These are phyloP conservation scores for Brettanomyces bruxellensis DNA, from an alignment of 805 yeast genomes.

Conservation along the genomic window DNA sequence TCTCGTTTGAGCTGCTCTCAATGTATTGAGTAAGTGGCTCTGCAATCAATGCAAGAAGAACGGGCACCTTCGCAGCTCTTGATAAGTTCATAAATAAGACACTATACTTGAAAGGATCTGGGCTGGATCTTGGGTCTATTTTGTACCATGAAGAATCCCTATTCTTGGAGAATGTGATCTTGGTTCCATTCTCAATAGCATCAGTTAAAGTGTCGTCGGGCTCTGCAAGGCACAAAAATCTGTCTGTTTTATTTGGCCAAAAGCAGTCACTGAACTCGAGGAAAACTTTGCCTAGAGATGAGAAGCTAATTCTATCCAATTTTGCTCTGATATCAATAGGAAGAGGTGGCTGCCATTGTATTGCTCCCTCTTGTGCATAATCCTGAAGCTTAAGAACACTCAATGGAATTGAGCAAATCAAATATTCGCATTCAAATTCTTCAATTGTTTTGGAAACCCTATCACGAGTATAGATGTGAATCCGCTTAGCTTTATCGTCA, in stretches of 20 bases:
- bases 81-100: slow-evolving; percentile 23
- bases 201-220: slow-evolving; percentile 18
- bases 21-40: slow-evolving; percentile 41
- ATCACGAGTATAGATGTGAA: slow-evolving; percentile 13
- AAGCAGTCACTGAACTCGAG: slow-evolving; percentile 37
- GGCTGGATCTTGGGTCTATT: slow-evolving; percentile 4
- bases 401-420: slow-evolving; percentile 42
- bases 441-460: slow-evolving; percentile 3
- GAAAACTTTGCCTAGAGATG: slow-evolving; percentile 38
- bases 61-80: slow-evolving; percentile 24
- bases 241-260: slow-evolving; percentile 32
- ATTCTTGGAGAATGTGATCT: not conserved
- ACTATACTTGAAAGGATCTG: slow-evolving; percentile 20
- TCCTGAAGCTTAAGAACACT: slow-evolving; percentile 33
- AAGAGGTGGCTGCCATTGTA: slow-evolving; percentile 25
- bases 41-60: slow-evolving; percentile 37
- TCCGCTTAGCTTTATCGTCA: slow-evolving; percentile 9
- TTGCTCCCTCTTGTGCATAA: slow-evolving; percentile 16
- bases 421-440: slow-evolving; percentile 25
- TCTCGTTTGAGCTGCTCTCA: slow-evolving; percentile 30
- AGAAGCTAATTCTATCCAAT: slow-evolving; percentile 26
- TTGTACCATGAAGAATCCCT: not conserved
- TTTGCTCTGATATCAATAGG: slow-evolving; percentile 24
- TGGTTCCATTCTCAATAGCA: slow-evolving; percentile 4
- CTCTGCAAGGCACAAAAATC: slow-evolving; percentile 23